Conservation (phyloP, 139 green algal species). For the Choricystis sp. region DNA sequence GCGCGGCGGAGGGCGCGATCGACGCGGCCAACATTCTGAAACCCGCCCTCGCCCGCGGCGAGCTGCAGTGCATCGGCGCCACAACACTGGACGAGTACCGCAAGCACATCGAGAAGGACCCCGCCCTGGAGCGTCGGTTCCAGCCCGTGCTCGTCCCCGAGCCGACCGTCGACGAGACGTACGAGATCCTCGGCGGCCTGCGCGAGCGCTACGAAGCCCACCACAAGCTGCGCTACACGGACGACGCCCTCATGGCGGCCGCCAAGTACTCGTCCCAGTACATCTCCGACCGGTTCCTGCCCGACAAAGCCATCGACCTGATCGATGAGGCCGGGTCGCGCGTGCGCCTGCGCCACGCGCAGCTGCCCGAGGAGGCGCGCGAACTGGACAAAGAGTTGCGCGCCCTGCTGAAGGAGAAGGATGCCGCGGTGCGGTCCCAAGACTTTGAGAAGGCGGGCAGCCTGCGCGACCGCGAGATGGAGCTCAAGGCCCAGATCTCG, state of each 20-base stretch:
- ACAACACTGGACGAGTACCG: slow-evolving; percentile 99
- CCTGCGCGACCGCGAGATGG: slow-evolving; percentile 93
- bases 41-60: slow-evolving; percentile 89
- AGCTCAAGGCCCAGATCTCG: slow-evolving; percentile 89
- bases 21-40: slow-evolving; percentile 99
- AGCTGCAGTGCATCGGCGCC: slow-evolving; percentile 98
- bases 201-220: slow-evolving; percentile 93
- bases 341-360: slow-evolving; percentile 85
- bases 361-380: slow-evolving; percentile 92
- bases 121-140: slow-evolving; percentile 86
- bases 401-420: slow-evolving; percentile 97
- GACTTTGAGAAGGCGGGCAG: slow-evolving; percentile 95
- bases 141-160: slow-evolving; percentile 83
- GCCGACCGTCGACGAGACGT: slow-evolving; percentile 93
- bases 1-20: slow-evolving; percentile 94
- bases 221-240: slow-evolving; percentile 97
- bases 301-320: slow-evolving; percentile 83
- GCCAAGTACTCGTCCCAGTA: slow-evolving; percentile 87
- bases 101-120: slow-evolving; percentile 99
- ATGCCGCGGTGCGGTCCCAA: slow-evolving; percentile 67
- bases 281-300: slow-evolving; percentile 75
- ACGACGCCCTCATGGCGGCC: slow-evolving; percentile 82
- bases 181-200: slow-evolving; percentile 78
- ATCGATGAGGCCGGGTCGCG: slow-evolving; percentile 96
- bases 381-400: slow-evolving; percentile 81